Evolutionary conservation across 192 early-diverging fungal species (phyloP), one percentile per base, ranked within the genome.

Genomic region (Gonapodya sp.): DNA sequence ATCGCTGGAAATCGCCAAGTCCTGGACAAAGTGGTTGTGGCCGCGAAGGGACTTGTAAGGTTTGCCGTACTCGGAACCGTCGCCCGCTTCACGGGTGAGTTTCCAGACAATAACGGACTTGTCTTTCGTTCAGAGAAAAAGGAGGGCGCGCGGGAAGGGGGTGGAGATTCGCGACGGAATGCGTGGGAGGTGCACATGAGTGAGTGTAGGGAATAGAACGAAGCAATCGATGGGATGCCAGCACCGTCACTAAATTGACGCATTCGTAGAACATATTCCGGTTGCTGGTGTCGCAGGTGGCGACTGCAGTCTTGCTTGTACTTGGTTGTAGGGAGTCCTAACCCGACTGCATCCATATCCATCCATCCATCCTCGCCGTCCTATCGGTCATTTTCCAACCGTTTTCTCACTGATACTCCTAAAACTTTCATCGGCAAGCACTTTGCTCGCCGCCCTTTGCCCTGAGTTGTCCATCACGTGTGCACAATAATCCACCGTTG

Each of bases 11-110:
- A 99, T 96, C 81, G 93, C 96, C 82, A 99, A 92, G 89, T 99
- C 97, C 88, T 96, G 90, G 81, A 99, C 96, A 85, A 98, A 97
- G 94, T 97, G 96, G 94, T 96, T 98, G 96, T 99, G 97, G 86
- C 97, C 97, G 81, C 90, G 88, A 82, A 99, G 93, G 84, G 96
- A 88, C 86, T 94, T 93, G 82, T 92, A 92, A 86, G 97, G 92
- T 80, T 93, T 85, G 87, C 96, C 97, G 88, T 95, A 99, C 92
- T 91, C 93, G 83, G 89, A 86, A 33, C 34, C 75, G 8, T 77
- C 75, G 75, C 75, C 75, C 84, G 96, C 96, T 88, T 96, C 96
- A 86, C 95, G 93, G 85, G 94, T 93, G 88, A 99, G 89, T 86
- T 92, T 88, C 97, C 97, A 99, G 89, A 99, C 95, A 81, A 99